Evolutionary conservation across 768 basidiomycete species (phyloP).

Genomic region (Lactarius hengduanensis): DNA sequence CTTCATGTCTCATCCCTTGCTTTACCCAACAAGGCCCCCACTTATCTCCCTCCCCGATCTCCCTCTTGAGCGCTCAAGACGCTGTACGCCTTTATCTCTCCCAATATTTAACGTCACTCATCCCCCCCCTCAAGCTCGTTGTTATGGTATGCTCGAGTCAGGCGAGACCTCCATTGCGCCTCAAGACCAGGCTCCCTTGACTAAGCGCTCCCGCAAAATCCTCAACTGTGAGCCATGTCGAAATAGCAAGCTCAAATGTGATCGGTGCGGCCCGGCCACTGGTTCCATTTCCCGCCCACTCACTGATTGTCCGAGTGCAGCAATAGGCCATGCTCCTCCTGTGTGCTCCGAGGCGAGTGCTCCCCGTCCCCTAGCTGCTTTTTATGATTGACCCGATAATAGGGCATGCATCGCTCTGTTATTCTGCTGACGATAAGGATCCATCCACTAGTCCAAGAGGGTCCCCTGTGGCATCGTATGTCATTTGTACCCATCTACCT

Average conservation of each 20-base stretch:
- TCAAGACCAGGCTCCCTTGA: constrained; percentile 24
- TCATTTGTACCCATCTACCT: not conserved
- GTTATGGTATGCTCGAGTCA: constrained; percentile 29
- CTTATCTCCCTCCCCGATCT: constrained; percentile 28
- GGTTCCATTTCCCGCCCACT: not conserved
- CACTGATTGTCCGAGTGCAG: constrained; percentile 9
- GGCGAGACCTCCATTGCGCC: constrained; percentile 27
- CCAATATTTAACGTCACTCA: constrained; percentile 25
- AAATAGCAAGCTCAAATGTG: constrained; percentile 30
- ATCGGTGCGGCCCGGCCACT: constrained; percentile 17
- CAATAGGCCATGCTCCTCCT: constrained; percentile 29
- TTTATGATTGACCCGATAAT: constrained; percentile 2
- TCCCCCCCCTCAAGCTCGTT: constrained; percentile 21
- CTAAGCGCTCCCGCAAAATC: constrained; percentile 28
- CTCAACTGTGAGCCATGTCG: constrained; percentile 30
- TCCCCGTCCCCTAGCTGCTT: not conserved
- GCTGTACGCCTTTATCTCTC: constrained; percentile 21
- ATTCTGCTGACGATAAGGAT: constrained; percentile 28
- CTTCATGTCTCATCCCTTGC: constrained; percentile 28
- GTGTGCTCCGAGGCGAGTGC: constrained; percentile 25
- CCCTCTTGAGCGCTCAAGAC: constrained; percentile 23
- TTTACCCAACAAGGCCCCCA: constrained; percentile 25
- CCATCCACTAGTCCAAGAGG: constrained; percentile 23
- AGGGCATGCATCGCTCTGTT: constrained; percentile 29
- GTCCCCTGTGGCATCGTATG: constrained; percentile 21